A percentile compares a stretch with the other conserved stretches of the same genome.
phyloP scores from a whole-genome alignment of 2,329 filamentous ascomycete species.

The Phaeophleospora eucalypticola region DNA sequence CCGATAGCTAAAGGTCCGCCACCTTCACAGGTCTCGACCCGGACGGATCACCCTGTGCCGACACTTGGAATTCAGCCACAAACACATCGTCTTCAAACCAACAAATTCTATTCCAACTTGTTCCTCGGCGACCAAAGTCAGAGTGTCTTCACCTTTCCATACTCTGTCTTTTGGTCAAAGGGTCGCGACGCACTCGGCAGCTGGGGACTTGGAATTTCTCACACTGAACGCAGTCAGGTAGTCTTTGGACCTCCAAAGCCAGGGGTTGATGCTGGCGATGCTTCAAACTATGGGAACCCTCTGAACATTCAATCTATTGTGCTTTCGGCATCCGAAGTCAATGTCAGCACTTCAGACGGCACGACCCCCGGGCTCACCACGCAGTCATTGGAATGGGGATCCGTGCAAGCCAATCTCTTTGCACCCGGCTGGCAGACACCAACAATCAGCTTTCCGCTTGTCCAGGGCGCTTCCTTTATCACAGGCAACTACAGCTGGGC shows the following conservation, averaged over 20 bases:
- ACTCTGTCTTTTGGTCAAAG: slow-evolving; percentile 43
- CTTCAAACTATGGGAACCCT: slow-evolving; percentile 71
- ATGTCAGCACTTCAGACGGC: slow-evolving; percentile 47
- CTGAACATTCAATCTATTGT: slow-evolving; percentile 76
- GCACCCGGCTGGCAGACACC: slow-evolving; percentile 47
- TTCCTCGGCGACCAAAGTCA: slow-evolving; percentile 69
- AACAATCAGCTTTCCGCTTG: slow-evolving; percentile 70
- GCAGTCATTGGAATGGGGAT: slow-evolving; percentile 53
- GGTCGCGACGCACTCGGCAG: slow-evolving; percentile 56
- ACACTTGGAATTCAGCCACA: slow-evolving; percentile 38
- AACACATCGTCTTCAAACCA: slow-evolving; percentile 54
- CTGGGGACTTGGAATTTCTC: slow-evolving; percentile 74
- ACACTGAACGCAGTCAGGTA: slow-evolving; percentile 64
- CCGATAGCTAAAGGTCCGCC: slow-evolving; percentile 40
- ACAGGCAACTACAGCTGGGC: slow-evolving; percentile 68
- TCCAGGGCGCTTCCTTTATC: slow-evolving; percentile 86
- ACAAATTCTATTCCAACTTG: slow-evolving; percentile 69
- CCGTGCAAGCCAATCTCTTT: slow-evolving; percentile 64
- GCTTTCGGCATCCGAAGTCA: slow-evolving; percentile 73
- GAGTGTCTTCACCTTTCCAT: slow-evolving; percentile 67
- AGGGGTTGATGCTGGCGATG: slow-evolving; percentile 48
- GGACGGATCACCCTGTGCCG: slow-evolving; percentile 40
- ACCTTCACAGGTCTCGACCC: slow-evolving; percentile 38
- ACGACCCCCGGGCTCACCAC: slow-evolving; percentile 39
- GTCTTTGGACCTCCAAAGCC: slow-evolving; percentile 34